Evolutionary conservation across 139 green algal genomes (phyloP), one percentile per base, ranked within the genome.

Genomic region (Chlorella vulgaris): DNA sequence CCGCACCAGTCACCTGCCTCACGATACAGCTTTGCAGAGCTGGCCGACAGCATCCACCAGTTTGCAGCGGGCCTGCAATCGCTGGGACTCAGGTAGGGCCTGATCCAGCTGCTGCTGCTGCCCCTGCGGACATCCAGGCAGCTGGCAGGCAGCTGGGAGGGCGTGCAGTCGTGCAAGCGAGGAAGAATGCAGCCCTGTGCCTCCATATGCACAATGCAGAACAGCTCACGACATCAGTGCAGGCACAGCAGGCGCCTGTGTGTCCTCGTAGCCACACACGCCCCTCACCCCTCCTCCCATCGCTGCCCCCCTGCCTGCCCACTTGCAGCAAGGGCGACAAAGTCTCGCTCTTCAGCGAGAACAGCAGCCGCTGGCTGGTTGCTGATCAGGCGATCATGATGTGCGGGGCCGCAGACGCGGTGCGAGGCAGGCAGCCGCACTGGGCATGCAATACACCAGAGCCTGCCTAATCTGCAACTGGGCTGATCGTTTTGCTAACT

Each of bases 271-370:
- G 7, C 61, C 24, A 61, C 58, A 22, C 66, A 7, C 28, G 40
- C 68, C 8, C 18, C 69, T 21, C 42, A 40, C 69, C n/a, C 42
- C n/a, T 31, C 33, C 40, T 7, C 22, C 47, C 19, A 19, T 10
- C 1, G 28, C 50, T 75, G 51, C 53, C 7, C 68, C 33, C 47
- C 47, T 3, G 42, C 35, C 6, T 51, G 29, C 68, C 39, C 28
- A 4, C 13, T 24, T 55, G 53, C 73, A 79, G 62, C 22, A 36
- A 68, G 31, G 68, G 71, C 19, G 76, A 81, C 36, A 84, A 90
- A 84, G 90, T 97, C 33, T 86, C 83, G 0, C 83, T 98, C 2
- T 98, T 98, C 86, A 86, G 87, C 35, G 95, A 98, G 81, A 97
- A 95, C 81, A 90, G 80, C 19, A 61, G 82, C 28, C 85, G 93